Conservation (phyloP, 495 filamentous ascomycete species). For the Choiromyces venosus region DNA sequence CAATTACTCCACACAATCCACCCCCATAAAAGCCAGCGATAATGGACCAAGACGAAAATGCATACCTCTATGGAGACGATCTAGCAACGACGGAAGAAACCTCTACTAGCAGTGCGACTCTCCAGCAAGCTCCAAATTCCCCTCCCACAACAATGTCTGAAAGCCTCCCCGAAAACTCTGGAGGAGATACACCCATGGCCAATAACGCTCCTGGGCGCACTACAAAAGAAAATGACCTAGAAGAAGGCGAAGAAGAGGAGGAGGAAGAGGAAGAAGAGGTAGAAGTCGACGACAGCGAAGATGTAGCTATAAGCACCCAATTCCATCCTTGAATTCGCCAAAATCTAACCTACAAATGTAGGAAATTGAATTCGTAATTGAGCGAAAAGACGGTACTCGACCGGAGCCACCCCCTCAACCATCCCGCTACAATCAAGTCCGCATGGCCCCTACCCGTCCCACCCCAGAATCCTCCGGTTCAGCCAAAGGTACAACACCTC, state of each 20-base stretch:
- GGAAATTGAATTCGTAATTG: conserved; percentile 95
- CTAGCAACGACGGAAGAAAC: neutral
- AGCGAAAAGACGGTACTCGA: conserved; percentile 69
- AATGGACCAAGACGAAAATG: conserved; percentile 43
- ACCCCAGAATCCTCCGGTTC: conserved; percentile 48
- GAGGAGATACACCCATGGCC: conserved; percentile 41
- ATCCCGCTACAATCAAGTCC: conserved; percentile 57
- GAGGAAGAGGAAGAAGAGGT: conserved; percentile 67
- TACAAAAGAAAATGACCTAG: conserved; percentile 47
- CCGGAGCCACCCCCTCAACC: conserved; percentile 58
- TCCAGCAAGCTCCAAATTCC: neutral
- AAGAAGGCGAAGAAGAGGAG: conserved; percentile 50
- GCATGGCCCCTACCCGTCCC: conserved; percentile 62
- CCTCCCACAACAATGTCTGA: conserved; percentile 7
- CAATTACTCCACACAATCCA: conserved; percentile 1
- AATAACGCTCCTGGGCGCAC: conserved; percentile 19
- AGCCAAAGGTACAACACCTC: conserved; percentile 47
- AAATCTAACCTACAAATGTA: conserved; percentile 47
- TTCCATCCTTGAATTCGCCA: conserved; percentile 12
- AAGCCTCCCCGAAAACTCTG: conserved; percentile 11
- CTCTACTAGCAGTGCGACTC: neutral
- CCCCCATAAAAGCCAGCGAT: neutral
- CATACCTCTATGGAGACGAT: conserved; percentile 40
- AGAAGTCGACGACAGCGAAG: conserved; percentile 55
- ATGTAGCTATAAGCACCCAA: conserved; percentile 20